A percentile compares a stretch with the other conserved stretches of the same genome.
Evolutionary conservation across 139 green algal genomes (phyloP).

Genomic region (Micractinium conductrix): DNA sequence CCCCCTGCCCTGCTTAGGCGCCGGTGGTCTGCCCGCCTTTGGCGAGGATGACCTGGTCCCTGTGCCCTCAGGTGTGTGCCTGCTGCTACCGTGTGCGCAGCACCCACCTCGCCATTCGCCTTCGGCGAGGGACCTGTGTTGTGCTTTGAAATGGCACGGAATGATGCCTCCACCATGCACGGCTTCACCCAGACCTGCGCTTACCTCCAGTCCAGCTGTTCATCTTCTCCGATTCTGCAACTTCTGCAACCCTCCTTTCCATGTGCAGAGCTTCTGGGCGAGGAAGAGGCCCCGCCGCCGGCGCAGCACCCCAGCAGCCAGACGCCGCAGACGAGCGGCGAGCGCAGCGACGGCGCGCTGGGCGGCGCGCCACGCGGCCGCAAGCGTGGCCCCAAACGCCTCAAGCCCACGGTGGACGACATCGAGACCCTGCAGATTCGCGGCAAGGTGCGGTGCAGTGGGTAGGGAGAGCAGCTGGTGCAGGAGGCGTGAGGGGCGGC

Average conservation of each 20-base stretch:
- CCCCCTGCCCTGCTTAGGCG: too few relatives aligned
- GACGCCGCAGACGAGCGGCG: not conserved
- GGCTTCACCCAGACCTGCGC: too few relatives aligned
- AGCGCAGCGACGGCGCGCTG: not conserved
- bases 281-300: not conserved
- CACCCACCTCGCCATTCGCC: too few relatives aligned
- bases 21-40: not conserved
- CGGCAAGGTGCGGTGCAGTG: not conserved
- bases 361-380: not conserved
- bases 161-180: too few relatives aligned
- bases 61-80: constrained; percentile 1
- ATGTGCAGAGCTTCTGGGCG: not conserved
- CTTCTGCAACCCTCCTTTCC: not conserved
- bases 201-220: too few relatives aligned
- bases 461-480: not conserved
- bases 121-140: too few relatives aligned
- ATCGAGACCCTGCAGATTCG: constrained; percentile 13
- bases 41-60: not conserved
- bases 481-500: not conserved
- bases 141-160: too few relatives aligned
- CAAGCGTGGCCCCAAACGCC: not conserved
- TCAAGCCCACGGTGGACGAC: constrained; percentile 20
- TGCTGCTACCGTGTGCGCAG: too few relatives aligned
- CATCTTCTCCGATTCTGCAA: too few relatives aligned
- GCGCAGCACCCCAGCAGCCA: not conserved